Evolutionary conservation across 2,329 filamentous ascomycete species (phyloP), one percentile per base, ranked within the genome.

Genomic region (Penicillium sp.): DNA sequence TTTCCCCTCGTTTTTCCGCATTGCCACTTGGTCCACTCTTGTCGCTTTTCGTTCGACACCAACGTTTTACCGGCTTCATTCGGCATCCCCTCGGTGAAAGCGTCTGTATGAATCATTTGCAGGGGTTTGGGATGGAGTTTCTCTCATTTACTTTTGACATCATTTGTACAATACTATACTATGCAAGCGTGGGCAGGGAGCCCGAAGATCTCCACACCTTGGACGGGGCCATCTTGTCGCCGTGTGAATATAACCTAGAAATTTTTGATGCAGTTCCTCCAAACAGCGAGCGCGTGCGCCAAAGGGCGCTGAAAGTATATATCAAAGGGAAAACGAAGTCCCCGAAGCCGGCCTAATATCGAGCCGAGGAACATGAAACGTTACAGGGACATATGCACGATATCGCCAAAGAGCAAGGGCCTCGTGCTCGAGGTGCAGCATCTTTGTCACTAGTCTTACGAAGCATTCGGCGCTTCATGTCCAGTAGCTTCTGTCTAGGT

Each of bases 71-170:
- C 33, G 45, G 37, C 32, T 42, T 41, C 31, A 44, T 47, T 33
- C 44, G 31, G 32, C 27, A 44, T 33, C 42, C 37, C 46, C 40
- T 51, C 32, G 42, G 41, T 47, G 50, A 38, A 42, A 46, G 40
- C 42, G 50, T 52, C 46, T 59, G 58, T 58, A 57, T 53, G 55
- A 59, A 55, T 49, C 45, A 54, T 48, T 55, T 56, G 50, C 55
- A 55, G 53, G 55, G 56, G 53, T 55, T 58, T 58, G 53, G 58
- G 50, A 48, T 57, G 47, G 58, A 59, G 57, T 60, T 55, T 39
- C 54, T 50, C 51, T 40, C 41, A 35, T 47, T 18, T 57, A 50
- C 23, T 24, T 49, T 50, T 49, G 43, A 53, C 45, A 53, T 49
- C 27, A 58, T 43, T 45, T 60, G 55, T 59, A 59, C 50, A 54